Conservation (phyloP, 2,329 filamentous ascomycete genomes). For the Fusarium oxysporum region DNA sequence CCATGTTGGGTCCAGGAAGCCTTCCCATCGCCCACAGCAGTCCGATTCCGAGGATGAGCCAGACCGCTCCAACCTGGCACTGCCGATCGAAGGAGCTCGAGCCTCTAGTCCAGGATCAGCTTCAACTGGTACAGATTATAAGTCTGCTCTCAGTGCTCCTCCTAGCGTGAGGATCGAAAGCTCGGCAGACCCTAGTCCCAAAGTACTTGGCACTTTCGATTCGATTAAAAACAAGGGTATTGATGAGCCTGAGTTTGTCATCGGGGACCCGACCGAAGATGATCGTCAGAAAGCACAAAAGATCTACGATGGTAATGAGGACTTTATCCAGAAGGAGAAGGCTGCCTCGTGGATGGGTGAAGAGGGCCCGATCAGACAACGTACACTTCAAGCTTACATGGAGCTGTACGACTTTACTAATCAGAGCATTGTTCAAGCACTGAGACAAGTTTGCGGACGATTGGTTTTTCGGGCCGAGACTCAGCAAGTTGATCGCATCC, state of each 20-base stretch:
- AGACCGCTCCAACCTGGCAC: slow-evolving; percentile 51
- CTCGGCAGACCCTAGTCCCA: slow-evolving; percentile 54
- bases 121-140: slow-evolving; percentile 55
- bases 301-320: slow-evolving; percentile 87
- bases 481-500: slow-evolving; percentile 94
- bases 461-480: slow-evolving; percentile 90
- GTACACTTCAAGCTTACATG: slow-evolving; percentile 83
- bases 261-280: slow-evolving; percentile 71
- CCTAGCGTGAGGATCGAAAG: slow-evolving; percentile 60
- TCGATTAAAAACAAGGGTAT: slow-evolving; percentile 56
- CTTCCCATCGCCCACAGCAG: slow-evolving; percentile 40
- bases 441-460: slow-evolving; percentile 84
- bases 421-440: slow-evolving; percentile 80
- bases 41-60: slow-evolving; percentile 51
- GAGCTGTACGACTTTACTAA: slow-evolving; percentile 88
- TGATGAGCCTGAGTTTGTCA: slow-evolving; percentile 68
- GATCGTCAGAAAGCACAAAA: slow-evolving; percentile 82
- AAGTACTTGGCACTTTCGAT: slow-evolving; percentile 49
- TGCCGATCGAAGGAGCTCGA: slow-evolving; percentile 57
- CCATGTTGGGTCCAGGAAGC: slow-evolving; percentile 45
- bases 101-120: slow-evolving; percentile 51
- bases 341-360: slow-evolving; percentile 93
- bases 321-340: slow-evolving; percentile 80
- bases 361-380: slow-evolving; percentile 68
- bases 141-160: slow-evolving; percentile 56